Percentiles rank a stretch among this genome's conserved stretches.
These are phyloP conservation scores for Ophiosphaerella herpotricha DNA, from an alignment of 2,329 filamentous ascomycete species.

Conservation along the genomic window DNA sequence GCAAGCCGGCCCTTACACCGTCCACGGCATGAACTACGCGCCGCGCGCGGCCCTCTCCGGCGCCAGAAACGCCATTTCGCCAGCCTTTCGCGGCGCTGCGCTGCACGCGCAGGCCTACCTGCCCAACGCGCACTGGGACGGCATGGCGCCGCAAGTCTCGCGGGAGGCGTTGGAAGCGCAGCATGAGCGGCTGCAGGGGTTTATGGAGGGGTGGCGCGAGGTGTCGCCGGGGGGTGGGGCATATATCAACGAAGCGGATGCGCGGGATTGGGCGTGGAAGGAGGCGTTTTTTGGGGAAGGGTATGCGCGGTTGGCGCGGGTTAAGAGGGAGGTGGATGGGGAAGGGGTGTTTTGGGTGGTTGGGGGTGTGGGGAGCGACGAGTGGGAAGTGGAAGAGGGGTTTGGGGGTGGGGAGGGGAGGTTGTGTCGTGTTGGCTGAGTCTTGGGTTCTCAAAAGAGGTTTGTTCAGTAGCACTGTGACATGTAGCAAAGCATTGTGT, in stretches of 20 bases:
- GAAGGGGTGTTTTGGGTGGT: constrained; percentile 33
- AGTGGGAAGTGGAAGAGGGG: constrained; percentile 27
- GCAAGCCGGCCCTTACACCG: constrained; percentile 24
- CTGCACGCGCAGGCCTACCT: constrained; percentile 32
- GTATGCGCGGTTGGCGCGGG: constrained; percentile 22
- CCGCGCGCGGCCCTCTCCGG: constrained; percentile 12
- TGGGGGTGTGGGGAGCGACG: constrained; percentile 29
- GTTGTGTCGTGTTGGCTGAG: constrained; percentile 20
- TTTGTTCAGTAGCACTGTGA: too few species aligned
- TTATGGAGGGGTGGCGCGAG: constrained; percentile 31
- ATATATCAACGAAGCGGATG: constrained; percentile 38
- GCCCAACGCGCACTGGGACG: constrained; percentile 23
- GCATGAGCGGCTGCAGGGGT: constrained; percentile 22
- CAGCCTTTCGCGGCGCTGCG: constrained; percentile 26
- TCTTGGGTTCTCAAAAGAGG: too few species aligned
- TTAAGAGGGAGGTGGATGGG: constrained; percentile 31
- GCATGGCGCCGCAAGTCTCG: constrained; percentile 1
- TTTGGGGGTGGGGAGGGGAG: constrained; percentile 31
- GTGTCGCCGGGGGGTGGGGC: constrained; percentile 24
- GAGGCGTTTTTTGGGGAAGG: constrained; percentile 29
- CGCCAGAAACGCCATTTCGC: constrained; percentile 27
- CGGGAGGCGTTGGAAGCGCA: constrained; percentile 1
- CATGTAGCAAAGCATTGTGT: too few species aligned
- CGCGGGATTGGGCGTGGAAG: constrained; percentile 32
- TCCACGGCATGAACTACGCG: constrained; percentile 32